Conservation (phyloP, 2,329 filamentous ascomycete genomes). For the Didymella keratinophila region DNA sequence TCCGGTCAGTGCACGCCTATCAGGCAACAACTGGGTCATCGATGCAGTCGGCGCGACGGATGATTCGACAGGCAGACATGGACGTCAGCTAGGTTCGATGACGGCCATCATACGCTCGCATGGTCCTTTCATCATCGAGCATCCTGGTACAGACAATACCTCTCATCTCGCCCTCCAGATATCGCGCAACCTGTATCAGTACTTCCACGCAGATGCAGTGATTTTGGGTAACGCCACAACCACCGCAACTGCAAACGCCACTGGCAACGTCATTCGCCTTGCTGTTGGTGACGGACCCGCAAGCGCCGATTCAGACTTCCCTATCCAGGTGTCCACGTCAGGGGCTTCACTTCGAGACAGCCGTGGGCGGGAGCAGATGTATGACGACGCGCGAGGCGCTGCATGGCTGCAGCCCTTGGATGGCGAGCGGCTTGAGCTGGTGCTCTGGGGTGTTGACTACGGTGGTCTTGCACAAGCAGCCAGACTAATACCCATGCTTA, state of each 20-base stretch:
- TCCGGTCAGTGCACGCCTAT: conserved; percentile 1
- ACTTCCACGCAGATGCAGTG: conserved; percentile 62
- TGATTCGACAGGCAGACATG: conserved; percentile 46
- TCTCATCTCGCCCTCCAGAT: conserved; percentile 59
- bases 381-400: conserved; percentile 54
- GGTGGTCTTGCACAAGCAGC: conserved; percentile 59
- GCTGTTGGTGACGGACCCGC: conserved; percentile 40
- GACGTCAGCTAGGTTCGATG: conserved; percentile 61
- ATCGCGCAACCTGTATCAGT: conserved; percentile 65
- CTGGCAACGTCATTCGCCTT: conserved; percentile 58
- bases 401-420: conserved; percentile 61
- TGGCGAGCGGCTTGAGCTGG: conserved; percentile 60
- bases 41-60: conserved; percentile 7
- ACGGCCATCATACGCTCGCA: conserved; percentile 61
- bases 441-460: conserved; percentile 63
- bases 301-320: conserved; percentile 33
- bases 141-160: conserved; percentile 37
- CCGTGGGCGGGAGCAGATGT: conserved; percentile 29
- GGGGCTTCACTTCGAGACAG: conserved; percentile 34
- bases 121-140: conserved; percentile 56
- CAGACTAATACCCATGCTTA: conserved; percentile 62
- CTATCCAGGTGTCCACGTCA: conserved; percentile 37
- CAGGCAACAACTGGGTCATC: conserved; percentile 19
- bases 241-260: background rate
- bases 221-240: conserved; percentile 40